phyloP scores from a whole-genome alignment of 2,329 filamentous ascomycete genomes.

The Paraphoma sp. region DNA sequence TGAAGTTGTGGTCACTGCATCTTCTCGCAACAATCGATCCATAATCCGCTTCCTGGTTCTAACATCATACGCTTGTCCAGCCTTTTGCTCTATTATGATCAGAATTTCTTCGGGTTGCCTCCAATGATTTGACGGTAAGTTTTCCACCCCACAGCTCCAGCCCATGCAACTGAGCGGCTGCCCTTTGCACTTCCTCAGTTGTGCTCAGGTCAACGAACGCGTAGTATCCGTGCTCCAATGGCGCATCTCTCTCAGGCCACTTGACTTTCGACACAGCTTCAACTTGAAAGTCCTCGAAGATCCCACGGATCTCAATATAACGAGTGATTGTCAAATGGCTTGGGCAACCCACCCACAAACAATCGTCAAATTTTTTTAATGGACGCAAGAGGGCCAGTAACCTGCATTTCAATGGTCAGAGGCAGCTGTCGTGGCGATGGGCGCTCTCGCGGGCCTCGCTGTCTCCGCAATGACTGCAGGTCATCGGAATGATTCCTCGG shows the following conservation, averaged over 20 bases:
- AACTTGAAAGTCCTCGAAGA: constrained; percentile 56
- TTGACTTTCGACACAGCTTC: constrained; percentile 57
- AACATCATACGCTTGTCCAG: too few relatives aligned
- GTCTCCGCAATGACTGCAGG: neutral
- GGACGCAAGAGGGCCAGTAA: constrained; percentile 6
- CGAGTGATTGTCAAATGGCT: constrained; percentile 50
- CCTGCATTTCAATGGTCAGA: neutral
- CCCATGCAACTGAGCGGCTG: constrained; percentile 27
- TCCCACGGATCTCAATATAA: constrained; percentile 50
- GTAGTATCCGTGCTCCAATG: constrained; percentile 25
- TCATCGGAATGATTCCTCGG: neutral
- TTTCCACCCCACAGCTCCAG: neutral
- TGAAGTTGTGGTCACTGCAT: too few relatives aligned
- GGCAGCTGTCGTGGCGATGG: neutral
- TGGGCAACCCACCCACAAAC: constrained; percentile 56
- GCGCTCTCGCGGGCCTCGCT: neutral
- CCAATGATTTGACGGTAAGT: neutral
- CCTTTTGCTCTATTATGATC: too few relatives aligned
- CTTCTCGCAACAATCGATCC: too few relatives aligned
- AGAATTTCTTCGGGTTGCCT: too few relatives aligned
- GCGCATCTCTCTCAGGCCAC: constrained; percentile 15
- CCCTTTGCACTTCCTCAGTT: constrained; percentile 28
- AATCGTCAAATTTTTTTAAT: constrained; percentile 51
- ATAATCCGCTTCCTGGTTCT: too few relatives aligned
- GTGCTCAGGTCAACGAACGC: constrained; percentile 38